These are phyloP conservation scores for Crucibulum cyathiforme DNA, from an alignment of 1,284 basidiomycete genomes.

Conservation along the genomic window DNA sequence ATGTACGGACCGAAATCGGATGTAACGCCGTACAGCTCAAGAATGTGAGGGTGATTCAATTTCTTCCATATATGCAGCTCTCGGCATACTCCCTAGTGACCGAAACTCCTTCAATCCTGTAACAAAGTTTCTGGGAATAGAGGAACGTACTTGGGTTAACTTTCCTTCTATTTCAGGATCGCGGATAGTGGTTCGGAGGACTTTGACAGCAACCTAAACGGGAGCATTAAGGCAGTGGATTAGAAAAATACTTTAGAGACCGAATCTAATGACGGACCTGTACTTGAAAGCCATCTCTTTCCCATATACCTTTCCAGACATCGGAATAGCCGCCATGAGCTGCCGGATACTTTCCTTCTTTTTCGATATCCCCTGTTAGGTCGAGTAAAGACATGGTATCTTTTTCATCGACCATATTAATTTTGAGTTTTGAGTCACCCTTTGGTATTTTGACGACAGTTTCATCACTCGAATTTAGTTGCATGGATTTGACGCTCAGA, in stretches of 20 bases:
- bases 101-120: not conserved
- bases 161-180: slow-evolving; percentile 34
- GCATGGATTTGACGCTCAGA: not conserved
- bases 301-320: slow-evolving; percentile 47
- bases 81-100: slow-evolving; percentile 39
- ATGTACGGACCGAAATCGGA: slow-evolving; percentile 46
- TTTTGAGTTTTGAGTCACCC: not conserved
- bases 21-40: slow-evolving; percentile 45
- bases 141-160: slow-evolving; percentile 36
- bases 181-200: slow-evolving; percentile 40
- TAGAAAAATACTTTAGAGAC: not conserved
- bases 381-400: slow-evolving; percentile 20
- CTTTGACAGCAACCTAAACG: slow-evolving; percentile 50
- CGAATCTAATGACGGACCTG: not conserved
- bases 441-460: not conserved
- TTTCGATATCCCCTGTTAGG: slow-evolving; percentile 42
- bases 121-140: not conserved
- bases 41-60: slow-evolving; percentile 46
- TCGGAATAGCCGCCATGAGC: slow-evolving; percentile 53
- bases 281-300: slow-evolving; percentile 17
- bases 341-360: slow-evolving; percentile 39
- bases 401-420: not conserved
- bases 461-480: not conserved
- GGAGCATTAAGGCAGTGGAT: not conserved
- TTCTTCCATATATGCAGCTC: slow-evolving; percentile 49